Evolutionary conservation across 2,329 filamentous ascomycete genomes (phyloP).

Genomic region (Pyricularia pennisetigena): DNA sequence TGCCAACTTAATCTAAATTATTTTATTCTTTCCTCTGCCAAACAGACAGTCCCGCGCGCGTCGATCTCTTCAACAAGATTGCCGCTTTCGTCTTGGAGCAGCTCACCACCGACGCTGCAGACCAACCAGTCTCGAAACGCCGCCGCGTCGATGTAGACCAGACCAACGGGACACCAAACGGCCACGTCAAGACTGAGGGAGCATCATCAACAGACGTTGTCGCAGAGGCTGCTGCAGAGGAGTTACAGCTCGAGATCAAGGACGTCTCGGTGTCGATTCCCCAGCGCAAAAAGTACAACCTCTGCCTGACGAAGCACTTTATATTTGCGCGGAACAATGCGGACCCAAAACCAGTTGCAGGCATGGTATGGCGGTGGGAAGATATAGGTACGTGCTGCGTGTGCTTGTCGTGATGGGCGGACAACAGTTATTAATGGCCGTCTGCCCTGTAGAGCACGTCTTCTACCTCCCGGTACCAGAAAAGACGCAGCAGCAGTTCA

Average conservation of each 20-base stretch:
- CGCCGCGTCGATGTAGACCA: constrained; percentile 33
- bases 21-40: neutral
- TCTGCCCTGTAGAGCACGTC: constrained; percentile 36
- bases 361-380: constrained; percentile 48
- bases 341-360: constrained; percentile 29
- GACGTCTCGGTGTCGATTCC: constrained; percentile 60
- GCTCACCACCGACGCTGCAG: constrained; percentile 17
- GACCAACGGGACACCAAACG: constrained; percentile 1
- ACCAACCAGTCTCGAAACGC: constrained; percentile 40
- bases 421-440: neutral
- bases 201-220: constrained; percentile 10
- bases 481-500: constrained; percentile 55
- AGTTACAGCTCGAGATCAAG: constrained; percentile 48
- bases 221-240: constrained; percentile 27
- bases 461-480: constrained; percentile 57
- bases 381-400: constrained; percentile 42
- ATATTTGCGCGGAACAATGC: constrained; percentile 47
- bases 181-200: neutral
- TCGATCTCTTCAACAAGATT: constrained; percentile 48
- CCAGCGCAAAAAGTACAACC: constrained; percentile 57
- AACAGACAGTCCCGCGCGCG: constrained; percentile 37
- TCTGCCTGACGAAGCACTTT: constrained; percentile 51
- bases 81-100: constrained; percentile 38
- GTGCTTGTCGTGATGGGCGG: too few species aligned
- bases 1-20: neutral